Conservation (phyloP, 2,329 filamentous ascomycete genomes). For the Colletotrichum sidae region DNA sequence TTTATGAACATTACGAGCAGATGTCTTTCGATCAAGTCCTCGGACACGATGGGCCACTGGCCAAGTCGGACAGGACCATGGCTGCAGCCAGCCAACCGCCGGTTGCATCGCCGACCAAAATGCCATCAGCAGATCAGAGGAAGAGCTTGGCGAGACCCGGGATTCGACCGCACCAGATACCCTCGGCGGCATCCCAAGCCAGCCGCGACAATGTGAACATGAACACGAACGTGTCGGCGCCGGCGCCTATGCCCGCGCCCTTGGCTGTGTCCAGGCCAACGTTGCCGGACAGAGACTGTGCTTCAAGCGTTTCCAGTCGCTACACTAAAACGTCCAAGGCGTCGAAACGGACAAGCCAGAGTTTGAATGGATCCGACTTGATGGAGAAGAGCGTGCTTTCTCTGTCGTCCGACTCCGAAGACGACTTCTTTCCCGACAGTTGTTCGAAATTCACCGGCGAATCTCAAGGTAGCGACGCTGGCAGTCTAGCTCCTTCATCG, state of each 20-base stretch:
- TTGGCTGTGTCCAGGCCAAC: constrained; percentile 17
- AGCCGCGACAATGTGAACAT: background rate
- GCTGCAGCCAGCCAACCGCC: constrained; percentile 11
- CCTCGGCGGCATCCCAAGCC: background rate
- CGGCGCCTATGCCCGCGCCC: too few species aligned
- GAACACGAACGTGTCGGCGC: too few species aligned
- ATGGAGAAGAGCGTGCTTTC: constrained; percentile 67
- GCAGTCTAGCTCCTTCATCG: constrained; percentile 28
- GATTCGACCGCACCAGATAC: constrained; percentile 8
- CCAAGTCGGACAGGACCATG: constrained; percentile 18
- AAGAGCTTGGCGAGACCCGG: constrained; percentile 13
- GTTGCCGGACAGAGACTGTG: constrained; percentile 34
- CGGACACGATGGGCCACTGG: constrained; percentile 31
- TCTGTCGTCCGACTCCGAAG: constrained; percentile 69
- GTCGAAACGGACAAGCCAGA: constrained; percentile 60
- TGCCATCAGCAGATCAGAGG: constrained; percentile 9
- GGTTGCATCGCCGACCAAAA: constrained; percentile 23
- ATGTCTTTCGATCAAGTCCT: constrained; percentile 61
- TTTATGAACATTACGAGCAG: constrained; percentile 70
- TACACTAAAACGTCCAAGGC: constrained; percentile 67
- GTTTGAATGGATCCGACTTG: constrained; percentile 63
- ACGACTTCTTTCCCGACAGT: constrained; percentile 52
- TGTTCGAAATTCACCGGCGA: constrained; percentile 42
- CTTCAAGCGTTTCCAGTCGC: constrained; percentile 64
- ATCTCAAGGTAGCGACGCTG: constrained; percentile 30